A percentile compares a stretch with the other conserved stretches of the same genome.
These are phyloP conservation scores for Lachnellula subtilissima DNA, from an alignment of 2,329 filamentous ascomycete genomes.

Conservation along the genomic window DNA sequence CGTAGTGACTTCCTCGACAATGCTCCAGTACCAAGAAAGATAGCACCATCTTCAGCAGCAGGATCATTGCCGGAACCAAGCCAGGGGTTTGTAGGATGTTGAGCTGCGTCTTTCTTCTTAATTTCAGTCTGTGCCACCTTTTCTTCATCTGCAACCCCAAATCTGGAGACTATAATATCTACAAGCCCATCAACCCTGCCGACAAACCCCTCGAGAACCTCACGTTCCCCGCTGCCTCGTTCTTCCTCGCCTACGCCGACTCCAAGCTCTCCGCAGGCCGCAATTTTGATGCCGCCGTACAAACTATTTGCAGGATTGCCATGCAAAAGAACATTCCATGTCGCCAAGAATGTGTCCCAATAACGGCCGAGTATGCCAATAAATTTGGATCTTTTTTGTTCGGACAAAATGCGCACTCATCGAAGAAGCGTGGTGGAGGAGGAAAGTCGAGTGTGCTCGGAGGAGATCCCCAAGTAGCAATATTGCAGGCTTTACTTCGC, in stretches of 20 bases:
- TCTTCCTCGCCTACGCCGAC: constrained; percentile 95
- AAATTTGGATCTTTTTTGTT: constrained; percentile 61
- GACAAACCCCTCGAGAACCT: constrained; percentile 86
- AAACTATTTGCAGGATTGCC: constrained; percentile 80
- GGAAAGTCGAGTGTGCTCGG: constrained; percentile 77
- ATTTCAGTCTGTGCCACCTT: constrained; percentile 28
- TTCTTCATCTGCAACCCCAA: constrained; percentile 47
- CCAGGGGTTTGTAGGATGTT: constrained; percentile 49
- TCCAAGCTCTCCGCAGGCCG: constrained; percentile 84
- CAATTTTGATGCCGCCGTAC: constrained; percentile 80
- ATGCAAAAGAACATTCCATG: constrained; percentile 87
- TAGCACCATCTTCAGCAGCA: constrained; percentile 70
- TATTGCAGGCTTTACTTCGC: constrained; percentile 79
- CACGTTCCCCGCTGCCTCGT: constrained; percentile 86
- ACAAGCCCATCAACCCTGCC: constrained; percentile 75
- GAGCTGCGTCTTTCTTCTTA: constrained; percentile 12
- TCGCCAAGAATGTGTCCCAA: constrained; percentile 66
- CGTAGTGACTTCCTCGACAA: constrained; percentile 67
- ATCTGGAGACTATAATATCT: constrained; percentile 82
- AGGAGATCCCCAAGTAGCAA: constrained; percentile 76
- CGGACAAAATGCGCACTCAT: constrained; percentile 66
- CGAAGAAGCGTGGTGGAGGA: constrained; percentile 78
- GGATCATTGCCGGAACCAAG: constrained; percentile 67
- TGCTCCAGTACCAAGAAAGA: constrained; percentile 77
- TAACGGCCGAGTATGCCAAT: constrained; percentile 69